Conservation (phyloP, 2,329 filamentous ascomycete genomes). For the Amauroascus verrucosus region DNA sequence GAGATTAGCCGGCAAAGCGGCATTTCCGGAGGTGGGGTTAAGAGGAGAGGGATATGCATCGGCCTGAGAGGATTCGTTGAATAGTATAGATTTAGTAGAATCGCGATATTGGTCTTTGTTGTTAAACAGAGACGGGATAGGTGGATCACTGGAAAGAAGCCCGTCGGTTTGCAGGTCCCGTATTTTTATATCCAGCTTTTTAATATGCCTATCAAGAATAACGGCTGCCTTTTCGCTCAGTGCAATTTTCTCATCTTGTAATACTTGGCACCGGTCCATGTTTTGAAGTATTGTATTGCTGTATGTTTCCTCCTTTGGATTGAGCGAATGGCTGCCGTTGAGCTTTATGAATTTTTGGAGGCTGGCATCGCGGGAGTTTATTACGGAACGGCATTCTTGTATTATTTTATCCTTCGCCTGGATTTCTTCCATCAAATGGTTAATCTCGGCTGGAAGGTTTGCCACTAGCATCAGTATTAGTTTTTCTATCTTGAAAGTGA, state of each 20-base stretch:
- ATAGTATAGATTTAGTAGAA: constrained; percentile 39
- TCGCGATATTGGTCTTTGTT: constrained; percentile 35
- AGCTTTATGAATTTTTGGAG: constrained; percentile 57
- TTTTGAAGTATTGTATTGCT: constrained; percentile 48
- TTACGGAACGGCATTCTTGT: constrained; percentile 46
- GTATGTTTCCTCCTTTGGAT: constrained; percentile 55
- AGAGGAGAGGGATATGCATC: constrained; percentile 41
- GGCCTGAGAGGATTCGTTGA: constrained; percentile 37
- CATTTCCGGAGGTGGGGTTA: constrained; percentile 47
- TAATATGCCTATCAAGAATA: constrained; percentile 54
- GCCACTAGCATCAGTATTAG: constrained; percentile 27
- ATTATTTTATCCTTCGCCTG: constrained; percentile 55
- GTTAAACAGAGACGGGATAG: constrained; percentile 48
- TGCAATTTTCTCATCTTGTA: constrained; percentile 54
- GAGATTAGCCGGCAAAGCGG: constrained; percentile 43
- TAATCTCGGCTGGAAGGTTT: constrained; percentile 55
- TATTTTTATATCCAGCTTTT: constrained; percentile 52
- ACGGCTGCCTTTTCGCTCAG: constrained; percentile 50
- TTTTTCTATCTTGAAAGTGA: background rate
- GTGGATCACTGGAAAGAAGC: constrained; percentile 48
- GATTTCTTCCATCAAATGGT: constrained; percentile 56
- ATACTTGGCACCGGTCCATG: constrained; percentile 46
- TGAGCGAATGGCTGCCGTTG: constrained; percentile 50
- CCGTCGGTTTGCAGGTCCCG: constrained; percentile 50
- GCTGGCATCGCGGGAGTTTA: constrained; percentile 48